Evolutionary conservation across 371 early-diverging fungal genomes (phyloP), one percentile per base, ranked within the genome.

Genomic region (Nosema bombycis): DNA sequence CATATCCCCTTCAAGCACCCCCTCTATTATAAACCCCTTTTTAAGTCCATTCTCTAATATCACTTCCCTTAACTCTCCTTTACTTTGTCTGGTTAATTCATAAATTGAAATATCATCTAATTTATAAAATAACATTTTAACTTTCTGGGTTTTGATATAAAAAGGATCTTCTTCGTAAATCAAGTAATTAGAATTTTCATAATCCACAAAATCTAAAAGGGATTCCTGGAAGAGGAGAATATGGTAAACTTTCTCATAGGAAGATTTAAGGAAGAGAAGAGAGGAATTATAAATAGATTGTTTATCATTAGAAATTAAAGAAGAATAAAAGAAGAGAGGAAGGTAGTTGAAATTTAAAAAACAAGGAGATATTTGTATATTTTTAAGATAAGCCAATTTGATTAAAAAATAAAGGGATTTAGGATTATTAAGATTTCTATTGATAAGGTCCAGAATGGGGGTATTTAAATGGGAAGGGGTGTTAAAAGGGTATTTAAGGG

Each of bases 161-260:
- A 36, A 29, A 26, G 55, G 64, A 28, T 79, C 79, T 28, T 21
- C 70, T 30, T 71, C 34, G n/a, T 32, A 66, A 15, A 79, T 73
- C 14, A 63, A 30, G 65, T 56, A 78, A 56, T 34, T 37, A 0
- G 34, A 56, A 21, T 65, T 73, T 15, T 58, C 62, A 65, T 63
- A 78, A 6, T 32, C 36, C 15, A 71, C 62, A n/a, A 57, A 14
- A 12, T 63, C 66, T n/a, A 81, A 10, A 26, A 81, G 46, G 3
- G 12, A 24, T 54, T 82, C 67, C 1, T 74, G 57, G 63, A 72
- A 73, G 6, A 71, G 28, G 23, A 82, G 64, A 6, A 82, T 26
- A 72, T 77, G 69, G 54, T 76, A 79, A 18, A 79, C 38, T 34
- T 76, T 64, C 33, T 82, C 82, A 61, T 64, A 21, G 21, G 37